phyloP scores from a whole-genome alignment of 164 flowering plant genomes.

The Cinnamomum chago region DNA sequence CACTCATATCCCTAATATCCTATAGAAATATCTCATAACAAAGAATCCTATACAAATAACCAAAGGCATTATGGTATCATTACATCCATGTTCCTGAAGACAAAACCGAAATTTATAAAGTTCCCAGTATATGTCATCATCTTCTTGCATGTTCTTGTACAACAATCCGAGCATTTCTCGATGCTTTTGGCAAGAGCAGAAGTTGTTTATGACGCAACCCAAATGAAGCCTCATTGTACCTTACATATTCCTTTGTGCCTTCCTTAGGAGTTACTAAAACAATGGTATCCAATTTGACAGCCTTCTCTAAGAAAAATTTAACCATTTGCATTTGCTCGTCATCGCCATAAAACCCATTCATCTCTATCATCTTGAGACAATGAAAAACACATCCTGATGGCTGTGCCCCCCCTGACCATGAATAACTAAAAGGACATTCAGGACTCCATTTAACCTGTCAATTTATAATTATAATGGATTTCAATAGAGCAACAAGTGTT shows the following conservation, averaged over 20 bases:
- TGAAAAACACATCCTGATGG: background rate
- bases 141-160: background rate
- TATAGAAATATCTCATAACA: too few relatives aligned
- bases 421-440: too few relatives aligned
- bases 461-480: too few relatives aligned
- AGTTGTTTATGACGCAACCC: background rate
- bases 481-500: background rate
- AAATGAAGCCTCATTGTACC: background rate
- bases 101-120: too few relatives aligned
- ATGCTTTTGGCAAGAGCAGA: conserved; percentile 7
- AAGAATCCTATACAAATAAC: too few relatives aligned
- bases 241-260: background rate
- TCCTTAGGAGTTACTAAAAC: conserved; percentile 9
- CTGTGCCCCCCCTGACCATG: too few relatives aligned
- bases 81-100: too few relatives aligned
- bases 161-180: conserved; percentile 3
- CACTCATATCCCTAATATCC: too few relatives aligned
- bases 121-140: background rate
- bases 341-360: conserved; percentile 5
- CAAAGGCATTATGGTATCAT: too few relatives aligned
- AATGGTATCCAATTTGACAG: conserved; percentile 3
- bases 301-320: conserved; percentile 9
- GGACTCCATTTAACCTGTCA: background rate
- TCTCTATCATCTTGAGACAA: conserved; percentile 10
- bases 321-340: conserved; percentile 6